phyloP scores from a whole-genome alignment of 2,329 filamentous ascomycete species.

The Verruconis gallopava region DNA sequence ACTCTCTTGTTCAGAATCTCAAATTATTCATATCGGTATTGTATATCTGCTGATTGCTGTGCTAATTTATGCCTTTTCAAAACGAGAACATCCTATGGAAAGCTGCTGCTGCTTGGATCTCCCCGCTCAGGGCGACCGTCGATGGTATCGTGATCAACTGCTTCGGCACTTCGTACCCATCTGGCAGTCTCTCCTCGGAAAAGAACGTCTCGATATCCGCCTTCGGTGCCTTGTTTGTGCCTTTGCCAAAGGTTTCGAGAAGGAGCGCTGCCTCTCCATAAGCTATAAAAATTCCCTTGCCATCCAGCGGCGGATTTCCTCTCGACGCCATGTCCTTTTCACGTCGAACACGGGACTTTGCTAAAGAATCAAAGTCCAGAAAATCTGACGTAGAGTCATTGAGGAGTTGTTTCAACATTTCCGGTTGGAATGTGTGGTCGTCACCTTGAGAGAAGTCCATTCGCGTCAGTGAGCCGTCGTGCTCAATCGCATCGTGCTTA shows the following conservation, averaged over 20 bases:
- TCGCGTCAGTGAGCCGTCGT: slow-evolving; percentile 22
- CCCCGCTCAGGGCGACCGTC: neutral
- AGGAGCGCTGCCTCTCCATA: slow-evolving; percentile 13
- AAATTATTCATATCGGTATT: no score
- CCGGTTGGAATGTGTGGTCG: slow-evolving; percentile 15
- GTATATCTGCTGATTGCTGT: no score
- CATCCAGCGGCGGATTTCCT: slow-evolving; percentile 11
- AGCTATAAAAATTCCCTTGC: slow-evolving; percentile 12
- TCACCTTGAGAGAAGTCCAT: slow-evolving; percentile 17
- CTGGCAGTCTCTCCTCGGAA: slow-evolving; percentile 12
- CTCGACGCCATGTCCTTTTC: slow-evolving; percentile 8
- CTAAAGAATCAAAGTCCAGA: slow-evolving; percentile 13
- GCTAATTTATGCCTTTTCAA: no score
- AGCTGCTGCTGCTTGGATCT: neutral
- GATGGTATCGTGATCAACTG: slow-evolving; percentile 5
- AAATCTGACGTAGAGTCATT: slow-evolving; percentile 12
- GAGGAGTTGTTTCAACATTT: slow-evolving; percentile 17
- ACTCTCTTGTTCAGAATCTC: no score
- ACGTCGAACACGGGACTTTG: slow-evolving; percentile 6
- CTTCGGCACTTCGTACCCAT: slow-evolving; percentile 4
- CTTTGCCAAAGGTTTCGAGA: slow-evolving; percentile 9
- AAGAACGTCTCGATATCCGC: slow-evolving; percentile 12
- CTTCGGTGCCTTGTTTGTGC: slow-evolving; percentile 10
- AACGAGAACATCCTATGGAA: neutral
- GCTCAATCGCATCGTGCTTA: slow-evolving; percentile 23